A percentile compares a stretch with the other conserved stretches of the same genome.
Conservation (phyloP, 129 eudicot genomes). For the Mikania micrantha region DNA sequence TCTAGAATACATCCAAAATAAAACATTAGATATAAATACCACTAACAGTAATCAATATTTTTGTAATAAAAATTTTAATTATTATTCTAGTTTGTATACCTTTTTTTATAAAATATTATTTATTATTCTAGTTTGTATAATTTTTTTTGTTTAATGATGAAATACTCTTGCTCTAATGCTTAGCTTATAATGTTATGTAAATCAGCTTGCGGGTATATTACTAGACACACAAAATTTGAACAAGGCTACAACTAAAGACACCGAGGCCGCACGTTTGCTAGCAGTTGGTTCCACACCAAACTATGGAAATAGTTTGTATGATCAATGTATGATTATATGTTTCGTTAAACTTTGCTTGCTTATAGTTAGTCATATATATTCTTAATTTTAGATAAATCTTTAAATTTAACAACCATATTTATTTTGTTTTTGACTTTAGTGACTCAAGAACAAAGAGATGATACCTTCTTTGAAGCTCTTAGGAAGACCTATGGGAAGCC, state of each 20-base stretch:
- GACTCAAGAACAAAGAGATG: too few species aligned
- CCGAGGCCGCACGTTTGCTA: constrained; percentile 79
- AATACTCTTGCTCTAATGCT: neutral
- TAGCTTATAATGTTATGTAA: neutral
- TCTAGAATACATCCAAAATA: too few species aligned
- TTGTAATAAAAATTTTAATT: too few species aligned
- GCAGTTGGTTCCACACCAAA: constrained; percentile 67
- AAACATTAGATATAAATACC: too few species aligned
- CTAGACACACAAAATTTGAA: constrained; percentile 71
- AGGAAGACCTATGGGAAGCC: too few species aligned
- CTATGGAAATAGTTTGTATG: constrained; percentile 58
- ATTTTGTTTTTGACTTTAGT: neutral
- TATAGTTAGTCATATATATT: neutral
- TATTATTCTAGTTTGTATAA: too few species aligned
- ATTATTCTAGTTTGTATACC: too few species aligned
- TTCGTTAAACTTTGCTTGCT: neutral
- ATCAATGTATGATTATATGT: constrained; percentile 41
- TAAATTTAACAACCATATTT: neutral
- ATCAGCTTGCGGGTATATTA: constrained; percentile 74
- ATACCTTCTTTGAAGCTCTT: too few species aligned
- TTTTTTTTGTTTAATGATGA: too few species aligned
- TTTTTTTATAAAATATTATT: too few species aligned
- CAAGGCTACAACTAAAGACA: constrained; percentile 59
- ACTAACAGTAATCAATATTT: too few species aligned
- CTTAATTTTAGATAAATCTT: too few species aligned